phyloP scores from a whole-genome alignment of 2,329 filamentous ascomycete species.

The Talaromyces rugulosus region DNA sequence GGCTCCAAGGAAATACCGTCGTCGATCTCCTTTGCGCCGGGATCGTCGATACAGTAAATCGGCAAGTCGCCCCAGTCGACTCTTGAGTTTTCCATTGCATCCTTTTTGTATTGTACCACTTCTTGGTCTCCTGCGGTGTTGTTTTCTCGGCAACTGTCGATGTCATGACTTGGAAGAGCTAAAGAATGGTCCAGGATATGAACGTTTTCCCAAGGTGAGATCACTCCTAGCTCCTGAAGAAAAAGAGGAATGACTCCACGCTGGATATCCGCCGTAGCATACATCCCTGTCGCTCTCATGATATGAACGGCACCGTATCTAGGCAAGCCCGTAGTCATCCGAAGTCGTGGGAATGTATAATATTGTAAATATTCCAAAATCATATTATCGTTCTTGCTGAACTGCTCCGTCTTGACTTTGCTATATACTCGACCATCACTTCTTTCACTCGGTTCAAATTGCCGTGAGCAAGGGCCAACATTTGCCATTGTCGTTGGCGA shows the following conservation, averaged over 20 bases:
- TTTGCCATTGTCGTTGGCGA: conserved; percentile 39
- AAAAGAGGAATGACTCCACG: conserved; percentile 45
- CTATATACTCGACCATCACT: conserved; percentile 25
- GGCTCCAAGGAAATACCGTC: conserved; percentile 59
- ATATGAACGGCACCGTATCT: conserved; percentile 52
- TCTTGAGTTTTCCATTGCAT: conserved; percentile 54
- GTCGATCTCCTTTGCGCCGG: conserved; percentile 55
- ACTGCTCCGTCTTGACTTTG: conserved; percentile 35
- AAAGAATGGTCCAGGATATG: conserved; percentile 49
- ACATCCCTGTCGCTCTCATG: conserved; percentile 54
- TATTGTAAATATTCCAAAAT: conserved; percentile 55
- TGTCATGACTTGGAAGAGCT: conserved; percentile 46
- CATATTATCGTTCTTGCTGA: conserved; percentile 46
- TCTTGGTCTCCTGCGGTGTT: conserved; percentile 18
- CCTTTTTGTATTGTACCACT: conserved; percentile 23
- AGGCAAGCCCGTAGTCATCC: conserved; percentile 37
- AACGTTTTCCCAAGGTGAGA: conserved; percentile 57
- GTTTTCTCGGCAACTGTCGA: conserved; percentile 26
- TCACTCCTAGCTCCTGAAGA: conserved; percentile 58
- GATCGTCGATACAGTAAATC: conserved; percentile 58
- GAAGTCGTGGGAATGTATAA: conserved; percentile 43
- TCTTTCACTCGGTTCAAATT: conserved; percentile 23
- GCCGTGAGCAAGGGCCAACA: conserved; percentile 38
- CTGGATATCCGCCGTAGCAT: conserved; percentile 40
- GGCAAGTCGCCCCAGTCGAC: conserved; percentile 55